Conservation (phyloP, 225 moss, liverwort and hornwort genomes). For the Marchantia paleacea region DNA sequence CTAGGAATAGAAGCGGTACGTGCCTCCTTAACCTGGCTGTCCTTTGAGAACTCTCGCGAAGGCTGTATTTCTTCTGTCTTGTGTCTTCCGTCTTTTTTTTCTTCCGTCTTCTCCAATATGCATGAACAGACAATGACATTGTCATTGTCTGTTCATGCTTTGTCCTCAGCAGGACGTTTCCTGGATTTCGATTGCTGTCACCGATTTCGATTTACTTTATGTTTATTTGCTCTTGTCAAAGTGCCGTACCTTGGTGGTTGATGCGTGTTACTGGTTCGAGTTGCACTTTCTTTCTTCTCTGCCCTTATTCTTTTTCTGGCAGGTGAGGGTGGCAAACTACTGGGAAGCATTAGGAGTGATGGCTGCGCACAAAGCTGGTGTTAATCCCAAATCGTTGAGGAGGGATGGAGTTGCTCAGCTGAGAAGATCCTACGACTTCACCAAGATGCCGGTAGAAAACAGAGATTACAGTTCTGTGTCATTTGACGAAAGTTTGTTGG, state of each 20-base stretch:
- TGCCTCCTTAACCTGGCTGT: not conserved
- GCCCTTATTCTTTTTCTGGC: constrained; percentile 12
- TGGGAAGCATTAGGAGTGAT: constrained; percentile 94
- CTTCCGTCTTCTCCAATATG: not conserved
- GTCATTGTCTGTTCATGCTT: not conserved
- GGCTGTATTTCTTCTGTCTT: not conserved
- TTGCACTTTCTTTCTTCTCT: not conserved
- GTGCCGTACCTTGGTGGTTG: no score
- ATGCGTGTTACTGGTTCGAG: not conserved
- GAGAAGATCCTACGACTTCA: constrained; percentile 16
- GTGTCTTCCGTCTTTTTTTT: not conserved
- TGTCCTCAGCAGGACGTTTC: not conserved
- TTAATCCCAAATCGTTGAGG: constrained; percentile 68
- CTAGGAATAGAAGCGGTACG: constrained; percentile 63
- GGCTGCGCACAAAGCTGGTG: constrained; percentile 93
- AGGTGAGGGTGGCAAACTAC: constrained; percentile 88
- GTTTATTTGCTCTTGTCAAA: no score
- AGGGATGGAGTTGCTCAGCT: constrained; percentile 63
- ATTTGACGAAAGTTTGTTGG: not conserved
- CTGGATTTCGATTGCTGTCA: not conserved
- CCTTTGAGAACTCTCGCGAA: no score
- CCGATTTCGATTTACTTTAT: no score
- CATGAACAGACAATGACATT: no score
- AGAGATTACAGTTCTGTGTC: not conserved
- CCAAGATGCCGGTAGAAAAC: not conserved